Evolutionary conservation across 2,329 filamentous ascomycete genomes (phyloP).

Genomic region (Colletotrichum tanaceti): DNA sequence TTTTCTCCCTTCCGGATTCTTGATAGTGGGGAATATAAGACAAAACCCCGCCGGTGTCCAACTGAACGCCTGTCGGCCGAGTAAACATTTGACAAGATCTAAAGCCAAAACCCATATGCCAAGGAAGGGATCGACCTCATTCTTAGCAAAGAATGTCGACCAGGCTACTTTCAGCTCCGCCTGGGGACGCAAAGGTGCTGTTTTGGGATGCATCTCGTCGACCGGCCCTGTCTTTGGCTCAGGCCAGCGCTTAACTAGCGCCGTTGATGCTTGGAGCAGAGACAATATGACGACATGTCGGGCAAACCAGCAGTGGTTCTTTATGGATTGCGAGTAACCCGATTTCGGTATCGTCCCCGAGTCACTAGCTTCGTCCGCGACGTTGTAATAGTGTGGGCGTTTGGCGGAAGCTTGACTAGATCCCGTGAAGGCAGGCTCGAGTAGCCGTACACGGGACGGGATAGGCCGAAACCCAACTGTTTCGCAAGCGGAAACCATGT

Average conservation of each 20-base stretch:
- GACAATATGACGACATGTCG: neutral
- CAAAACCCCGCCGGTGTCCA: neutral
- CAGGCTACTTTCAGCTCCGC: neutral
- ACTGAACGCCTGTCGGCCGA: too few species aligned
- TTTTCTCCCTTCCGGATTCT: constrained; percentile 4
- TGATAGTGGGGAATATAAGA: neutral
- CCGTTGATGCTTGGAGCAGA: neutral
- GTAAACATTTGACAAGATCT: neutral
- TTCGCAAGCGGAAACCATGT: neutral
- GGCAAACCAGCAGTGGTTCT: neutral
- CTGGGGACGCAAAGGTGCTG: too few species aligned
- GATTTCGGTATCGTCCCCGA: too few species aligned
- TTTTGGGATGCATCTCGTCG: neutral
- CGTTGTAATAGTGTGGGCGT: neutral
- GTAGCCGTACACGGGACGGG: constrained; percentile 6
- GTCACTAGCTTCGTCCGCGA: neutral
- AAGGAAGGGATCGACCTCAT: neutral
- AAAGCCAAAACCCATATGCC: neutral
- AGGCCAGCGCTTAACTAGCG: neutral
- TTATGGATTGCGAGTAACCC: too few species aligned
- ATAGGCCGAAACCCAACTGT: neutral
- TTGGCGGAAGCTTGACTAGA: constrained; percentile 1
- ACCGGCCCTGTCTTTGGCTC: neutral
- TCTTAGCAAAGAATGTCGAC: neutral
- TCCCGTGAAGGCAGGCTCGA: neutral